A percentile compares a stretch with the other conserved stretches of the same genome.
Conservation (phyloP, 805 yeast genomes). For the Ogataea thermomethanolica region DNA sequence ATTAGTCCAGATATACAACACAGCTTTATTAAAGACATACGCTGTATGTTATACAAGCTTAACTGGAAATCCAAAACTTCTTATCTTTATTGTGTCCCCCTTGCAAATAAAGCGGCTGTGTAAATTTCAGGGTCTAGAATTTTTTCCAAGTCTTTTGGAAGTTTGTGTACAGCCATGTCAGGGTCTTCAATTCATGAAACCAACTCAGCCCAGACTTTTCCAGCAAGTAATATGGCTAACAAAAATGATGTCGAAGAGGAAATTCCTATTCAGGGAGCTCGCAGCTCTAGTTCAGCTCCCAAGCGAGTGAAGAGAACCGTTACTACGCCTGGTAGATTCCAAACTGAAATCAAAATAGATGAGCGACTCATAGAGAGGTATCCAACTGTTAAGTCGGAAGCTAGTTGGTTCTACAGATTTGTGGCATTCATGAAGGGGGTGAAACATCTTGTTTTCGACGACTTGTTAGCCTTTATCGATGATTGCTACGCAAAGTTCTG, state of each 20-base stretch:
- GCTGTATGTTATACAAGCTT: too few relatives aligned
- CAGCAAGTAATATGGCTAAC: neutral
- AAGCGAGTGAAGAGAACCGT: slow-evolving; percentile 8
- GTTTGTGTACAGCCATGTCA: neutral
- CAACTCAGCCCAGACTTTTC: slow-evolving; percentile 2
- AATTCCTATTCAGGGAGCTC: neutral
- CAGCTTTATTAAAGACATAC: too few relatives aligned
- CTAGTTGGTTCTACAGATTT: slow-evolving; percentile 15
- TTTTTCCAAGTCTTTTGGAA: neutral
- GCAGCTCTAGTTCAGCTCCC: neutral
- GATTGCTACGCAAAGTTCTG: slow-evolving; percentile 13
- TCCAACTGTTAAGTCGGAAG: slow-evolving; percentile 16
- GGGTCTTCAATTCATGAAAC: neutral
- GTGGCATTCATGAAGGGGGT: slow-evolving; percentile 12
- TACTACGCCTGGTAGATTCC: slow-evolving; percentile 18
- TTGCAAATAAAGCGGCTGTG: slow-evolving; percentile 1
- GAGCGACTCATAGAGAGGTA: slow-evolving; percentile 9
- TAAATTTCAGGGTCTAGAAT: slow-evolving; percentile 7
- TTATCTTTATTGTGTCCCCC: too few relatives aligned
- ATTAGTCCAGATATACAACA: too few relatives aligned
- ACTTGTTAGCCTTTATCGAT: slow-evolving; percentile 11
- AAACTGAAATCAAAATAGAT: slow-evolving; percentile 13
- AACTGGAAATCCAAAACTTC: too few relatives aligned
- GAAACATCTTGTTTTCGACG: slow-evolving; percentile 12
- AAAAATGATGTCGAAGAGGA: neutral